phyloP scores from a whole-genome alignment of 495 filamentous ascomycete species.

The Lophium mytilinum region DNA sequence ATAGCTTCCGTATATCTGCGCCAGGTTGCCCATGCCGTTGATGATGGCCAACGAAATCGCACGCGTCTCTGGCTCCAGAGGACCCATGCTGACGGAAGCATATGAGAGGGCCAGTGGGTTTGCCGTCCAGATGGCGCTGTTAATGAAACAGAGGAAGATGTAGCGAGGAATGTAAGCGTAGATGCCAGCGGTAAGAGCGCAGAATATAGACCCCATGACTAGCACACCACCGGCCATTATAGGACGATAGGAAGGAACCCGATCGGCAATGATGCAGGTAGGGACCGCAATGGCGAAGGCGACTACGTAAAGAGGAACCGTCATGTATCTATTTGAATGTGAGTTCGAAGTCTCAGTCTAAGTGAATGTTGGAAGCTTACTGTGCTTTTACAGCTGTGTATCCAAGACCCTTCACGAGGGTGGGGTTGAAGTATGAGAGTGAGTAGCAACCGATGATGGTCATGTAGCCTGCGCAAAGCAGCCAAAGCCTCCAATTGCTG shows the following conservation, averaged over 20 bases:
- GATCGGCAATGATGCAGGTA: constrained; percentile 7
- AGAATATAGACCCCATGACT: constrained; percentile 3
- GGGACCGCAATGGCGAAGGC: constrained; percentile 8
- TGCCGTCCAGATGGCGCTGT: constrained; percentile 7
- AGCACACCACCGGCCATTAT: not conserved
- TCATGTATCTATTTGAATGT: constrained; percentile 2
- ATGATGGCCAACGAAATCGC: constrained; percentile 6
- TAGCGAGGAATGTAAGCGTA: constrained; percentile 8
- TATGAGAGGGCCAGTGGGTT: constrained; percentile 7
- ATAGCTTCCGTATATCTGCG: constrained; percentile 9
- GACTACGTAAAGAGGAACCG: constrained; percentile 4
- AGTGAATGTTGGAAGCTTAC: constrained; percentile 18
- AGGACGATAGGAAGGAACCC: not conserved
- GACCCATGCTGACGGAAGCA: not conserved
- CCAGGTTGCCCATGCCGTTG: constrained; percentile 7
- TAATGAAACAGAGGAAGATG: constrained; percentile 12
- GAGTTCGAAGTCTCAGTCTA: not conserved
- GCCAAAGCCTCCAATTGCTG: constrained; percentile 31
- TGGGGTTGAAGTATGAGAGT: constrained; percentile 47
- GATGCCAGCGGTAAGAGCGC: constrained; percentile 5
- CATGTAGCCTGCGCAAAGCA: constrained; percentile 27
- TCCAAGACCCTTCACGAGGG: constrained; percentile 41
- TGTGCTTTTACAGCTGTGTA: constrained; percentile 38
- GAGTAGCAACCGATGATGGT: constrained; percentile 35
- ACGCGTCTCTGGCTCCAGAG: constrained; percentile 4